Evolutionary conservation across 345 rosid genomes (phyloP), one percentile per base, ranked within the genome.

Genomic region (Excoecaria cochinchinensis): DNA sequence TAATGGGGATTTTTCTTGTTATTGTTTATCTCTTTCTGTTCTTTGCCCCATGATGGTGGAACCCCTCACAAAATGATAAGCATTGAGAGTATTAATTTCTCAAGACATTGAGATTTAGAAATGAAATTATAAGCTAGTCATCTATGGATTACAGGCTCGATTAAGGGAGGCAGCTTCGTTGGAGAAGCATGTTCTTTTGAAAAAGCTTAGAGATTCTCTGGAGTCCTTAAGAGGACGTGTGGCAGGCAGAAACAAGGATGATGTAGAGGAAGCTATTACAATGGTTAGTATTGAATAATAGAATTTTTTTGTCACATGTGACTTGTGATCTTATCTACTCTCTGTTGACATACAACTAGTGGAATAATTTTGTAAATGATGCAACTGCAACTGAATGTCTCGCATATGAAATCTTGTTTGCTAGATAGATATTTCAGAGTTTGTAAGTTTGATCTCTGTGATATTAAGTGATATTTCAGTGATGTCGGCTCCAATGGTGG

Each of bases 181-280:
- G 85, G 98, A 93, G 86, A 96, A 93, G 70, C 99, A 96, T 88
- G 95, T 96, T 73, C 94, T 96, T 80, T 71, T 96, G 84, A 93
- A 93, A 91, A 96, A 96, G 89, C 94, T 96, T 69, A 85, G 98
- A 77, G 98, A 93, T 87, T 97, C 95, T 9, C 75, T 96, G 74
- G 97, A 93, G 84, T 90, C 95, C 40, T 79, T 96, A 71, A 90
- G 81, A 85, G 98, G 99, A 70, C 92, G 92, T 59, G 98, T 96
- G 71, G 92, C 89, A 4, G 97, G 97, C 67, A 86, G 89, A 83
- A 93, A 93, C 90, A 93, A 93, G 86, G 99, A 93, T 81, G 97
- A 96, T 73, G 97, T 93, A 56, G 92, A 87, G 85, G 97, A 90
- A 77, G 98, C 99, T 79, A 90, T 93, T 80, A 78, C 91, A 39